phyloP scores from a whole-genome alignment of 2,329 filamentous ascomycete species.

The Colletotrichum agaves region DNA sequence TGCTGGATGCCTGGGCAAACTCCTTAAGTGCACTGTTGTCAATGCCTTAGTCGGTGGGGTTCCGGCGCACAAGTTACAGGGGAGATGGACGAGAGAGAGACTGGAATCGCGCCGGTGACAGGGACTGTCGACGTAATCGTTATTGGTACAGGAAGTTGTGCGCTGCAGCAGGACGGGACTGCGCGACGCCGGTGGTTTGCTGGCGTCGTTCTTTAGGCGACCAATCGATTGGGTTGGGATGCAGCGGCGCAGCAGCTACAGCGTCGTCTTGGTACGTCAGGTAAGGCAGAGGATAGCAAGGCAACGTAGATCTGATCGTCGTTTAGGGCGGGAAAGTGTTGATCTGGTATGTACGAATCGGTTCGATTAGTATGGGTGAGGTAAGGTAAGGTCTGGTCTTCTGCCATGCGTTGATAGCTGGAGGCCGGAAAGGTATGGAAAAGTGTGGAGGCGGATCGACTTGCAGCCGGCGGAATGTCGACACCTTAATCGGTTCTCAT shows the following conservation, averaged over 20 bases:
- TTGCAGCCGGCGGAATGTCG: slow-evolving; percentile 25
- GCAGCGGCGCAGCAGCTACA: slow-evolving; percentile 22
- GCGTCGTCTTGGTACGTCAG: slow-evolving; percentile 7
- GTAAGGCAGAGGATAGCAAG: slow-evolving; percentile 9
- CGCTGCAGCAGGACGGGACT: slow-evolving; percentile 22
- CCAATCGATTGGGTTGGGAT: slow-evolving; percentile 25
- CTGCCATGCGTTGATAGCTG: slow-evolving; percentile 4
- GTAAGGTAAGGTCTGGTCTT: not conserved
- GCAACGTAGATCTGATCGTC: not conserved
- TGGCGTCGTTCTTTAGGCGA: slow-evolving; percentile 25
- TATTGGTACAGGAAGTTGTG: slow-evolving; percentile 34
- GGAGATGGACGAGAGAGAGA: slow-evolving; percentile 1
- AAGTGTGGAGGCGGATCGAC: slow-evolving; percentile 29
- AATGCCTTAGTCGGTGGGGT: slow-evolving; percentile 33
- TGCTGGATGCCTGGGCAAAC: slow-evolving; percentile 28
- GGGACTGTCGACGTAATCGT: slow-evolving; percentile 30
- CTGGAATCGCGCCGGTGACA: slow-evolving; percentile 10
- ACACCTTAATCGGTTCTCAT: slow-evolving; percentile 19
- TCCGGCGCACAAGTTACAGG: slow-evolving; percentile 7
- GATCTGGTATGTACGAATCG: slow-evolving; percentile 4
- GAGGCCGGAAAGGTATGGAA: slow-evolving; percentile 8
- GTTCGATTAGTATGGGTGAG: slow-evolving; percentile 4
- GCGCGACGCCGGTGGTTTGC: slow-evolving; percentile 17
- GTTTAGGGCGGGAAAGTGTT: slow-evolving; percentile 4
- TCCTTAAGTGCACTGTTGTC: slow-evolving; percentile 33